Evolutionary conservation across 768 basidiomycete genomes (phyloP).

Genomic region (Stropharia rugosoannulata): DNA sequence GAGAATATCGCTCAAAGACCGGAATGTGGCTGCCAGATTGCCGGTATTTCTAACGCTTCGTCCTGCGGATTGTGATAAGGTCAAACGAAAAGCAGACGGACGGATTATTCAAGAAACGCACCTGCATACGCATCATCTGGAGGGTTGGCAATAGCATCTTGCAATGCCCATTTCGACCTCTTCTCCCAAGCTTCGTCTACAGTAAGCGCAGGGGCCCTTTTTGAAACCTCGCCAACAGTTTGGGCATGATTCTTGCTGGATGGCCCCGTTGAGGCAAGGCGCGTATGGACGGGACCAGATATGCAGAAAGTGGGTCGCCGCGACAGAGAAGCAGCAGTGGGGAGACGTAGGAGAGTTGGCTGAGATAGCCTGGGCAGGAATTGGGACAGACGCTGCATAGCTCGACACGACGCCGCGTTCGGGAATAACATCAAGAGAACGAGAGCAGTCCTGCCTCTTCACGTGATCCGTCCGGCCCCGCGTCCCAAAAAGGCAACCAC

Average conservation of each 20-base stretch:
- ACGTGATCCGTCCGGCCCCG: background rate
- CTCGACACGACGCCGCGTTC: background rate
- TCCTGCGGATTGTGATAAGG: slow-evolving; percentile 37
- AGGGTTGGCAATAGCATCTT: slow-evolving; percentile 14
- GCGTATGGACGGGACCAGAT: background rate
- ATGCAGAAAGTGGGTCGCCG: background rate
- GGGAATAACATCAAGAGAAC: background rate
- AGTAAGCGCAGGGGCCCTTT: slow-evolving; percentile 6
- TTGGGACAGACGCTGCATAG: slow-evolving; percentile 18
- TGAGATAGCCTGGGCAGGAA: slow-evolving; percentile 1
- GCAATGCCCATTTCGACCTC: slow-evolving; percentile 25
- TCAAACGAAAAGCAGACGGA: background rate
- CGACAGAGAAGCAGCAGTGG: slow-evolving; percentile 1
- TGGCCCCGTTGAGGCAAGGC: background rate
- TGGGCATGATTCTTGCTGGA: slow-evolving; percentile 1
- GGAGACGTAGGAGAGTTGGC: background rate
- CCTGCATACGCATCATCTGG: slow-evolving; percentile 60
- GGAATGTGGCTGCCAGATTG: slow-evolving; percentile 46
- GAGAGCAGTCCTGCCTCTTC: background rate
- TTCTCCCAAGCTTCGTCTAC: slow-evolving; percentile 43
- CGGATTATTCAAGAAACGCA: slow-evolving; percentile 20
- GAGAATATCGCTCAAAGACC: slow-evolving; percentile 49
- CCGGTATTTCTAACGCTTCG: slow-evolving; percentile 55
- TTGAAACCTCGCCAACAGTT: background rate
- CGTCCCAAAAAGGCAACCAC: slow-evolving; percentile 4